Conservation (phyloP, 768 basidiomycete species). For the Serendipita sp. region DNA sequence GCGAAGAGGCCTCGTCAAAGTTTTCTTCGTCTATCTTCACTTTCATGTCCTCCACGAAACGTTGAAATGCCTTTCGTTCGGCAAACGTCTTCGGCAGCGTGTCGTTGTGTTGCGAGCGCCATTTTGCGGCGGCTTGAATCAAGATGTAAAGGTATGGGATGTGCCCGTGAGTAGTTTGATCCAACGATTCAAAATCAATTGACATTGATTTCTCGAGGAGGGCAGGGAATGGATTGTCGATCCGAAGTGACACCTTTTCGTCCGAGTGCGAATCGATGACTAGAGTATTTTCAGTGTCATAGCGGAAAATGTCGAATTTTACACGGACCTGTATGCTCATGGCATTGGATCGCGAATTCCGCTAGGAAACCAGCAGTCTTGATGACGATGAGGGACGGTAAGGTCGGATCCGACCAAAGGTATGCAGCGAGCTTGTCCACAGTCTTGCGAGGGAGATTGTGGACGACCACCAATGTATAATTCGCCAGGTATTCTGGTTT, state of each 20-base stretch:
- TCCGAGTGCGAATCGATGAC: constrained; percentile 85
- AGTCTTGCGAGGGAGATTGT: constrained; percentile 48
- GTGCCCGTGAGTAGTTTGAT: constrained; percentile 78
- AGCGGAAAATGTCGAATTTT: neutral
- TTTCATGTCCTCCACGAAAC: constrained; percentile 41
- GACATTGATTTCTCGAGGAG: constrained; percentile 55
- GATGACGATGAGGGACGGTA: constrained; percentile 58
- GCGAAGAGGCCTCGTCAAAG: constrained; percentile 83
- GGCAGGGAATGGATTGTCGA: constrained; percentile 77
- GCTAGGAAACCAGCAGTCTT: constrained; percentile 81
- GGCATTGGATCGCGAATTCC: constrained; percentile 74
- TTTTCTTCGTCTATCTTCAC: constrained; percentile 85
- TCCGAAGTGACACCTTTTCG: constrained; percentile 52
- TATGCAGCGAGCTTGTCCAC: constrained; percentile 44
- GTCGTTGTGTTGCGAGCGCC: constrained; percentile 66
- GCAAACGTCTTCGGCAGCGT: constrained; percentile 33
- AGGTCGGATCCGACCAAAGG: constrained; percentile 47
- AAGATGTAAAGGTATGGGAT: constrained; percentile 83
- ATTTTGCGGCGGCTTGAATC: constrained; percentile 63
- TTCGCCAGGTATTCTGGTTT: constrained; percentile 36
- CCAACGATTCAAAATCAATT: constrained; percentile 62
- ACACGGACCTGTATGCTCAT: constrained; percentile 64
- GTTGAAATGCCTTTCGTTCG: constrained; percentile 70
- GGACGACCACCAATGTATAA: constrained; percentile 70
- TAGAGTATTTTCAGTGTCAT: constrained; percentile 16